A percentile compares a stretch with the other conserved stretches of the same genome.
phyloP scores from a whole-genome alignment of 2,329 filamentous ascomycete species.

The Aspergillus bombycis region DNA sequence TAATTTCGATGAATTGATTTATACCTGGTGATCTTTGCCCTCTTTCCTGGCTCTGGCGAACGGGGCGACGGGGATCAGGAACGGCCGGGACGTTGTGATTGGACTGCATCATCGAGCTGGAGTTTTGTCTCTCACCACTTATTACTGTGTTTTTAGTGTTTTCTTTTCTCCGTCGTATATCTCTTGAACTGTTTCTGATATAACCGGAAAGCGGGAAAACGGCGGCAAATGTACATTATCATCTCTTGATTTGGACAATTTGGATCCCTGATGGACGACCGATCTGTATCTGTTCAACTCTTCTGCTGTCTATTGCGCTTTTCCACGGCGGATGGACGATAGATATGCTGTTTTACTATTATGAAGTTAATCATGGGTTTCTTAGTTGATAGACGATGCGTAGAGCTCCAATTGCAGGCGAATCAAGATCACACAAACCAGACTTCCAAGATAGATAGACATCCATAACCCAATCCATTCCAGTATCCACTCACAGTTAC shows the following conservation, averaged over 20 bases:
- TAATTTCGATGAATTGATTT: slow-evolving; percentile 14
- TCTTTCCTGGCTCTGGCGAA: slow-evolving; percentile 10
- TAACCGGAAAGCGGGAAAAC: slow-evolving; percentile 27
- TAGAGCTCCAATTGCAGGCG: not conserved
- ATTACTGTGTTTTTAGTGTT: slow-evolving; percentile 19
- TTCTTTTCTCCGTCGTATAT: slow-evolving; percentile 27
- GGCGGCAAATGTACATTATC: slow-evolving; percentile 44
- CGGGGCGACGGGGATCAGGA: slow-evolving; percentile 11
- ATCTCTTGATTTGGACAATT: slow-evolving; percentile 29
- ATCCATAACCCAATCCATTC: too few species aligned
- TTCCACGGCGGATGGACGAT: slow-evolving; percentile 1
- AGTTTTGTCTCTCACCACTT: slow-evolving; percentile 24
- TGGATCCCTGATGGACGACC: slow-evolving; percentile 19
- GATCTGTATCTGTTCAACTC: slow-evolving; percentile 4
- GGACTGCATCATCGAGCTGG: slow-evolving; percentile 28
- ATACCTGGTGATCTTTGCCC: slow-evolving; percentile 9
- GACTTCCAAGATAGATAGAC: too few species aligned
- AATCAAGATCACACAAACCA: too few species aligned
- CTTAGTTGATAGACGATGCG: not conserved
- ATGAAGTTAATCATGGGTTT: not conserved
- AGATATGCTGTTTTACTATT: slow-evolving; percentile 11
- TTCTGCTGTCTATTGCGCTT: not conserved
- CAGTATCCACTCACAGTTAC: too few species aligned
- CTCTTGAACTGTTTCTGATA: slow-evolving; percentile 23
- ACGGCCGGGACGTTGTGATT: slow-evolving; percentile 24